Percentiles rank a stretch among this genome's conserved stretches.
phyloP scores from a whole-genome alignment of 345 rosid genomes.

The Streptanthus diversifolius region DNA sequence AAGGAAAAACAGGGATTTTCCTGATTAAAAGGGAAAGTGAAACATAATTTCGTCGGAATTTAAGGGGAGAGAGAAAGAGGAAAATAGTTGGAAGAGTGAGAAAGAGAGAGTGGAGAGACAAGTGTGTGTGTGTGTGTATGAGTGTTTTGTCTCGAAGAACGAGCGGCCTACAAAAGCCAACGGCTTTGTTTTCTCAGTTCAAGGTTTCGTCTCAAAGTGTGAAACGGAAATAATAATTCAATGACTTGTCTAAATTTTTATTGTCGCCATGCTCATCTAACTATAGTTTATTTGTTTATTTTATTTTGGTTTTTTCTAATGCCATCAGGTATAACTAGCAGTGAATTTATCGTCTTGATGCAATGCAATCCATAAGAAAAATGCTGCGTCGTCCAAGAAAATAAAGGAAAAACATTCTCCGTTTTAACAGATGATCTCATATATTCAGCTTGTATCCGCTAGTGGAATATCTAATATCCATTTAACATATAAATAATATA shows the following conservation, averaged over 20 bases:
- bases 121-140: neutral
- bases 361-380: neutral
- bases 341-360: neutral
- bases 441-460: neutral
- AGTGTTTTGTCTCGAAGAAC: slow-evolving; percentile 38
- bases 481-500: neutral
- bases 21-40: slow-evolving; percentile 37
- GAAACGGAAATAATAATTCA: slow-evolving; percentile 19
- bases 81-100: slow-evolving; percentile 12
- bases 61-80: slow-evolving; percentile 32
- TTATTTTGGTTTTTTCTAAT: slow-evolving; percentile 9
- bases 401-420: neutral
- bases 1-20: slow-evolving; percentile 20
- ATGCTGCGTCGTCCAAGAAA: neutral
- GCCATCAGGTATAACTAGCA: slow-evolving; percentile 8
- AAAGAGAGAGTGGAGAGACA: neutral
- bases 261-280: slow-evolving; percentile 23
- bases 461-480: neutral
- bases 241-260: slow-evolving; percentile 6
- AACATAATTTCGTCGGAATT: slow-evolving; percentile 26
- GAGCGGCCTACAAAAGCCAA: slow-evolving; percentile 37
- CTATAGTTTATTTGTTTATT: slow-evolving; percentile 15
- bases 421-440: neutral
- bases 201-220: slow-evolving; percentile 31
- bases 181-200: slow-evolving; percentile 28